Conservation (phyloP, 805 yeast genomes). For the Tanozyma kutaoensis region DNA sequence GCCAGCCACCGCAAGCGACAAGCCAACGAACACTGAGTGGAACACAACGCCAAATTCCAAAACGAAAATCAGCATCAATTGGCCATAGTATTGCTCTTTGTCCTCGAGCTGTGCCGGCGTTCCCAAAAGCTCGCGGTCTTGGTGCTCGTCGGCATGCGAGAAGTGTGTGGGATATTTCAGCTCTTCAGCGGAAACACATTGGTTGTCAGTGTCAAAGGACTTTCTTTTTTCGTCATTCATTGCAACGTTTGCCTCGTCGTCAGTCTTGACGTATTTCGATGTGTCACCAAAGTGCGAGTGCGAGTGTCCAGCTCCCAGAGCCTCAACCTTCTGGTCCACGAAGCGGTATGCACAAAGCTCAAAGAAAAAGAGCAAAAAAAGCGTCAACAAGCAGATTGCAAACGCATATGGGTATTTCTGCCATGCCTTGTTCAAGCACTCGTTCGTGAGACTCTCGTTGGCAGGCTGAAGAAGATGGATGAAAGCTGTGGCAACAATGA, state of each 20-base stretch:
- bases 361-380: constrained; percentile 37
- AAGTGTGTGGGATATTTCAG: constrained; percentile 24
- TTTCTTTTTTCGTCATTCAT: no score
- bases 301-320: constrained; percentile 18
- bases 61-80: constrained; percentile 41
- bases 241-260: no score
- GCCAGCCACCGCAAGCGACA: constrained; percentile 67
- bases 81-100: constrained; percentile 39
- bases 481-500: constrained; percentile 70
- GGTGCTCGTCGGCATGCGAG: constrained; percentile 27
- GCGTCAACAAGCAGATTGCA: constrained; percentile 36
- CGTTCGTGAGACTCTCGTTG: constrained; percentile 36
- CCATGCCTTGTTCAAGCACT: constrained; percentile 52
- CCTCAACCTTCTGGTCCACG: constrained; percentile 23
- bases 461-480: constrained; percentile 68
- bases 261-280: constrained; percentile 15
- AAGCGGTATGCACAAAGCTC: constrained; percentile 37
- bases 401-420: constrained; percentile 41
- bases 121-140: constrained; percentile 28
- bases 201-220: constrained; percentile 4
- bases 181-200: constrained; percentile 4
- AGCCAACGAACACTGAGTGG: constrained; percentile 75
- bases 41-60: constrained; percentile 72
- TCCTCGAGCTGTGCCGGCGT: constrained; percentile 19
- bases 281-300: constrained; percentile 47